Evolutionary conservation across 805 yeast species (phyloP), one percentile per base, ranked within the genome.

Genomic region (Ogataea glucozyma): DNA sequence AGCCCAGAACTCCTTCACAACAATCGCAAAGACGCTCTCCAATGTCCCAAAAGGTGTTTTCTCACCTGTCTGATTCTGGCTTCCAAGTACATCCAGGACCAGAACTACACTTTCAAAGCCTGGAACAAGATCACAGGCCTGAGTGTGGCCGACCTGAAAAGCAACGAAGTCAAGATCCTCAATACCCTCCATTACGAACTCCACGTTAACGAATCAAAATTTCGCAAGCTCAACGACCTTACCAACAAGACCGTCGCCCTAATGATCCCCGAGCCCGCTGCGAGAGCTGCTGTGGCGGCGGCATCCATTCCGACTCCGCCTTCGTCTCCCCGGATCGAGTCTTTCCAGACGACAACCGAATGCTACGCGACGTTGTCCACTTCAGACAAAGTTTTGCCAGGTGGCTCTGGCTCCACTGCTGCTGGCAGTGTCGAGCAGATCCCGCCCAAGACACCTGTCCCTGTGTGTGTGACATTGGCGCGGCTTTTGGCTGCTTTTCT

Each of bases 121-220:
- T 88, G 96, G 96, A 69, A 83, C 39, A 76, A 78, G 58, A 81
- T 88, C 38, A 76, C 88, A 24, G 93, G 95, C 0, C 70, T 85
- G 30, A 57, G 76, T 17, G 56, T 75, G 4, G 50, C 60, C 21
- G 81, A 77, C 44, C 66, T 88, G 40, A 71, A 68, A 46, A 45
- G 47, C 4, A 58, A 54, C 31, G 95, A 88, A 63, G 54, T 72
- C 21, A 60, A 68, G 6, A 68, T 84, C 16, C 71, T 87, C 49
- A 57, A 64, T 27, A 61, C 72, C 6, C 68, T 87, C 41, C 72
- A 80, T 54, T 85, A 82, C 68, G 68, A 76, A 31, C 58, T 83
- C 22, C 76, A 73, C 59, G 67, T 86, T 31, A 75, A 77, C 34
- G 70, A 65, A 20, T 60, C 61, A 17, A 67, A 69, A 29, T 81